A percentile compares a stretch with the other conserved stretches of the same genome.
phyloP scores from a whole-genome alignment of 257 asterid species.

The Echium plantagineum region DNA sequence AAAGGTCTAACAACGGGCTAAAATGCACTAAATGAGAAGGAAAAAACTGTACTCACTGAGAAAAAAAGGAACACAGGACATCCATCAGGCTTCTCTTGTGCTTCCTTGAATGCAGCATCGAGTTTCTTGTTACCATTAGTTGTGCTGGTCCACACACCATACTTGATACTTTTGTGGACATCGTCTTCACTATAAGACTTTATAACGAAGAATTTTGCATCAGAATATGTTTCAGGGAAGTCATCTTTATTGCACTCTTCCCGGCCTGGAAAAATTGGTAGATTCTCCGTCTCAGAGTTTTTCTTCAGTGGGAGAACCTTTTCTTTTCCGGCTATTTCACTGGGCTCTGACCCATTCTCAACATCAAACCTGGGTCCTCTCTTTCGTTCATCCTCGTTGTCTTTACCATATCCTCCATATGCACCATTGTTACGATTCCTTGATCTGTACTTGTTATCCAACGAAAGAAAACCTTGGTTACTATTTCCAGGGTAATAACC shows the following conservation, averaged over 20 bases:
- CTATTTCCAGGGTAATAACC: conserved; percentile 20
- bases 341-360: too few species aligned
- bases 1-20: too few species aligned
- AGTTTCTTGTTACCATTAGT: conserved; percentile 41
- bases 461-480: too few species aligned
- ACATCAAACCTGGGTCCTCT: conserved; percentile 42
- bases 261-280: conserved; percentile 26
- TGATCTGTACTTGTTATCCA: conserved; percentile 42
- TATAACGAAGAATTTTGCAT: conserved; percentile 53
- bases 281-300: conserved; percentile 22
- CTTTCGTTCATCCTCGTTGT: conserved; percentile 53
- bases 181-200: conserved; percentile 49
- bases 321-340: conserved; percentile 32
- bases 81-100: conserved; percentile 23
- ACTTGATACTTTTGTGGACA: conserved; percentile 42
- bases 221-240: conserved; percentile 33
- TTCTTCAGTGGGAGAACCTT: conserved; percentile 30
- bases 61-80: conserved; percentile 38
- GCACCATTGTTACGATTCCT: conserved; percentile 31
- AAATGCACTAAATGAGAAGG: background rate
- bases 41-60: conserved; percentile 22
- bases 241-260: conserved; percentile 47
- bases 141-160: conserved; percentile 45
- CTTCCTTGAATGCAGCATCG: conserved; percentile 34
- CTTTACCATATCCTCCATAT: conserved; percentile 16